phyloP scores from a whole-genome alignment of 2,329 filamentous ascomycete species.

The Paraconiothyrium brasiliense region DNA sequence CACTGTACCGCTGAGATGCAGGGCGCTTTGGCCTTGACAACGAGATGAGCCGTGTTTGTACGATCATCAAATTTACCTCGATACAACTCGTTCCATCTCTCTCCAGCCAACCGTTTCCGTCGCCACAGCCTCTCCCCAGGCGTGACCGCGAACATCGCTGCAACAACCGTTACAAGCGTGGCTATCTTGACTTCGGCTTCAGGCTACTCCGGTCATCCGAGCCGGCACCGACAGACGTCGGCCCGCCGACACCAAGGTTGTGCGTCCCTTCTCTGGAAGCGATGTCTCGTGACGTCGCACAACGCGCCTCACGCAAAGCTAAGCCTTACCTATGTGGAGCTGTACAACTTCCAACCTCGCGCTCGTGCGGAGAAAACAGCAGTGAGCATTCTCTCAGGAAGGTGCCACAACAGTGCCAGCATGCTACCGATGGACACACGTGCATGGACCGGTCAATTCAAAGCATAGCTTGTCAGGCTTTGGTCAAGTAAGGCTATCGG shows the following conservation, averaged over 20 bases:
- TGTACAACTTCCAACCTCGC: neutral
- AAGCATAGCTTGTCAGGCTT: neutral
- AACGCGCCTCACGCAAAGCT: neutral
- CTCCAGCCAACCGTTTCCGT: neutral
- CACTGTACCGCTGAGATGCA: neutral
- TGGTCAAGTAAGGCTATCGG: neutral
- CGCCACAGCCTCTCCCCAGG: neutral
- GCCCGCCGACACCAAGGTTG: neutral
- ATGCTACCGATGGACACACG: neutral
- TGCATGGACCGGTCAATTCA: neutral
- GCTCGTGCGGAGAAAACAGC: neutral
- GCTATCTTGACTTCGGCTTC: neutral
- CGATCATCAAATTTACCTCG: neutral
- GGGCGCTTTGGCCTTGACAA: neutral
- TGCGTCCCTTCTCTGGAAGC: neutral
- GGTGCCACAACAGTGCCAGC: neutral
- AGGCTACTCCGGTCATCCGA: neutral
- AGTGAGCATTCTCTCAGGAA: constrained; percentile 1
- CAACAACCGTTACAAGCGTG: neutral
- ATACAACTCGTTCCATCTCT: neutral
- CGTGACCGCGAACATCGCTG: neutral
- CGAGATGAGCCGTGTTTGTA: neutral
- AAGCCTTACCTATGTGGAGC: constrained; percentile 5
- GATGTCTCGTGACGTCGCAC: neutral
- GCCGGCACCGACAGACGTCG: neutral